Base-by-base conservation (phyloP, 2,329 filamentous ascomycete genomes). In the Pseudofabraea citricarpa region DNA sequence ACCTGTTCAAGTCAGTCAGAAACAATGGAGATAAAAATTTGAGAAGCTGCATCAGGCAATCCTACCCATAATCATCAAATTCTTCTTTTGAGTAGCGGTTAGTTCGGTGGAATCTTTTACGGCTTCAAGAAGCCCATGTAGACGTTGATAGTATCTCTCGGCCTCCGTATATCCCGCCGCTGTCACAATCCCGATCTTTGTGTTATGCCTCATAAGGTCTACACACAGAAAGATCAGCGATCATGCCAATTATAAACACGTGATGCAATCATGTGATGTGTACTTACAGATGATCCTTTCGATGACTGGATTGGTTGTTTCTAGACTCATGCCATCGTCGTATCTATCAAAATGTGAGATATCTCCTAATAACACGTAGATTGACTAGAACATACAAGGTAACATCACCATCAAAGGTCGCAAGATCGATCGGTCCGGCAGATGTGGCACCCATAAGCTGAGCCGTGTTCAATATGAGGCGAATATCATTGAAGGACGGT, bases 331-430 rank as follows among this genome's bases (percentile, higher is more conserved):
- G 10, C 93, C 93, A 59, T 98, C 87, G 45, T 90, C 86, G 63
- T 98, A 61, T 18, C 58, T 61, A 43, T 4, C 29, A 20, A 19
- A 12, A 6, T 20, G 41, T 19, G 39, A 95, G 23, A 27, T 20
- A 79, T 71, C 37, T 81, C 79, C 8, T 95, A 72, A 49, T 77
- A 85, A 95, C 83, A 38, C 87, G 83, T 61, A 95, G 18, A 32
- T 3, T 9, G 4, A 15, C 12, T 26, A 35, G 9, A n/a, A 43
- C 44, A 44, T 43, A 98, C 18, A 98, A 75, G 1, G 93, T 98
- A 40, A 98, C 90, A 66, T 98, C 93, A 65, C 93, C 93, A 64
- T 98, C 93, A 62, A 98, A 98, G 0, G 93, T 98, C 42, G 95
- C 84, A 4, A 98, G 76, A 55, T 93, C 82, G 7, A 96, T 74